Conservation (phyloP, 345 rosid genomes). For the Physaria fendleri region DNA sequence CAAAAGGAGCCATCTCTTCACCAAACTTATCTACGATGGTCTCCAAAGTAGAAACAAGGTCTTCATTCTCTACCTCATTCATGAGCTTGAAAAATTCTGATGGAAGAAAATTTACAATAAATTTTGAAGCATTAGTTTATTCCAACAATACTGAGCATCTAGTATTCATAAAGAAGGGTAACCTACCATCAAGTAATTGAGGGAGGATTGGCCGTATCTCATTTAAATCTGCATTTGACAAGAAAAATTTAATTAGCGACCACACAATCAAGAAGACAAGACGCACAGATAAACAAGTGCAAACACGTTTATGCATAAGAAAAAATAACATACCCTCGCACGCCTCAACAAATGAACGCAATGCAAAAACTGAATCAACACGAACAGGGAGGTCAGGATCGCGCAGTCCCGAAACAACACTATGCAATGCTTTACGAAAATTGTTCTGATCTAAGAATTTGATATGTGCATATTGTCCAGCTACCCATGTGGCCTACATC, state of each 20-base stretch:
- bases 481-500: constrained; percentile 91
- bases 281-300: neutral
- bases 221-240: constrained; percentile 57
- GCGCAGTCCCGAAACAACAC: constrained; percentile 80
- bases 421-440: constrained; percentile 67
- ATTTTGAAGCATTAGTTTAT: neutral
- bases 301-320: constrained; percentile 12
- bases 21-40: constrained; percentile 94
- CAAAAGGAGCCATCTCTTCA: constrained; percentile 96
- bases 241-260: constrained; percentile 1
- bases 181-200: constrained; percentile 82
- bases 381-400: constrained; percentile 97
- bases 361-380: constrained; percentile 90
- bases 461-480: constrained; percentile 85
- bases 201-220: constrained; percentile 94
- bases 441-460: constrained; percentile 73
- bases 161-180: constrained; percentile 9
- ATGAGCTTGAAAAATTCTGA: constrained; percentile 89
- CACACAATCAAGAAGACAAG: neutral
- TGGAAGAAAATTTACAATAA: constrained; percentile 3
- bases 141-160: neutral
- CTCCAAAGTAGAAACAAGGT: constrained; percentile 85
- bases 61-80: constrained; percentile 98
- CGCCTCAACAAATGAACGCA: constrained; percentile 88
- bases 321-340: constrained; percentile 51